Evolutionary conservation across 1,284 basidiomycete genomes (phyloP).

Genomic region (Puccinia novopanici): DNA sequence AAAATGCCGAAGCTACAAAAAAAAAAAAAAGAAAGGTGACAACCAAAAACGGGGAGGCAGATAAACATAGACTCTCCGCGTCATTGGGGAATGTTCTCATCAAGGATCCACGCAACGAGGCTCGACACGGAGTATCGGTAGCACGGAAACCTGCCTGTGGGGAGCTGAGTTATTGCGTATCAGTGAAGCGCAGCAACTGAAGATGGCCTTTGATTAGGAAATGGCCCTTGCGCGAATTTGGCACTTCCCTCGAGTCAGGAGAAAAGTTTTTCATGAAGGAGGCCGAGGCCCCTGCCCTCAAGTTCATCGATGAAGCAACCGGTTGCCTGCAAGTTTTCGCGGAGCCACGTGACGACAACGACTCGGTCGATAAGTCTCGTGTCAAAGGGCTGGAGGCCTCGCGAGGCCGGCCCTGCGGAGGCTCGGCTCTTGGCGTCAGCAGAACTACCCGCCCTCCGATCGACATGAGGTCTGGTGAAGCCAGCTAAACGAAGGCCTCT

Average conservation of each 20-base stretch:
- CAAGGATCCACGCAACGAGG: neutral
- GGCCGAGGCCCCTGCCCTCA: neutral
- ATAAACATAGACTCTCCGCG: neutral
- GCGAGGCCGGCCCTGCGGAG: no score
- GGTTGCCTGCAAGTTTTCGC: neutral
- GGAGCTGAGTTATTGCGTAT: neutral
- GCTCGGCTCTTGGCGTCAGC: no score
- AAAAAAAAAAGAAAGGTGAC: neutral
- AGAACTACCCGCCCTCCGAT: no score
- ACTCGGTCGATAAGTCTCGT: no score
- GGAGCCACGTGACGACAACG: neutral
- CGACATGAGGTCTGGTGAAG: no score
- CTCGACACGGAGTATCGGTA: slow-evolving; percentile 1
- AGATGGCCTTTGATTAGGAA: neutral
- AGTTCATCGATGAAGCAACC: neutral
- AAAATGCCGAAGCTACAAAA: neutral
- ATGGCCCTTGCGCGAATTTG: neutral
- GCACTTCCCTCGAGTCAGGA: neutral
- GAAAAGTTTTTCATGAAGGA: neutral
- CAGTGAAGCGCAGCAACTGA: slow-evolving; percentile 17
- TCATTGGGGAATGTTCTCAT: neutral
- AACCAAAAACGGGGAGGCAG: neutral
- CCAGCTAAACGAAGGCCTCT: no score
- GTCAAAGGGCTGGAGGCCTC: no score
- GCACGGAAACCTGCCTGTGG: neutral